Evolutionary conservation across 768 basidiomycete species (phyloP), one percentile per base, ranked within the genome.

Genomic region (Gloeopeniophorella convolvens): DNA sequence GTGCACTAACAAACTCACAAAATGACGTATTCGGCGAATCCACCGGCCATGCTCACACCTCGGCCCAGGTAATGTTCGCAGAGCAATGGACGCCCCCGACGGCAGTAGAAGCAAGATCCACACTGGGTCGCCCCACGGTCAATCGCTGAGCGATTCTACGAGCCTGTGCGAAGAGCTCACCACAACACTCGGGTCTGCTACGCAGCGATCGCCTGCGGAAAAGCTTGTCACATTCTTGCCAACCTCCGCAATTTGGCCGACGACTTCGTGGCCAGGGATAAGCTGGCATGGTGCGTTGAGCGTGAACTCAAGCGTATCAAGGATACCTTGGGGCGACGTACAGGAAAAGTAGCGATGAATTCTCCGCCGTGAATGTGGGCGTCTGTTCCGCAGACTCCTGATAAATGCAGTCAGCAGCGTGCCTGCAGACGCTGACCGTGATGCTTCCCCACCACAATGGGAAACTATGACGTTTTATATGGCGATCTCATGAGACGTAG

Each of bases 21-120:
- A 50, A 77, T 79, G 58, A 89, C 78, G 68, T 90, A 92, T 62
- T 91, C 89, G 8, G 89, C 88, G 62, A 94, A 94, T 30, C 88
- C 90, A 51, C 91, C 91, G 55, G 85, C 82, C 58, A 77, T 67
- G n/a, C 82, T 85, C 36, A 91, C 85, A 42, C 90, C 91, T 11
- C 82, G 76, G 7, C 84, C 77, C 50, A 80, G 72, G 67, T 89
- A 91, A 70, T 88, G 73, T 65, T 92, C 89, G 68, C 90, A 94
- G 48, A 89, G 70, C 8, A 92, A 71, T n/a, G 79, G 75, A 60
- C 87, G 71, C 89, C 89, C 90, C 36, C 87, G 78, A 42, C 88
- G 79, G 67, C 90, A 93, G 70, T 80, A 90, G 70, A 90, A 89
- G 67, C 90, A 93, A 50, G 71, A 73, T 4, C 80, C 84, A 69